A percentile compares a stretch with the other conserved stretches of the same genome.
Evolutionary conservation across 1,284 basidiomycete genomes (phyloP).

Genomic region (Tranzscheliella williamsii): DNA sequence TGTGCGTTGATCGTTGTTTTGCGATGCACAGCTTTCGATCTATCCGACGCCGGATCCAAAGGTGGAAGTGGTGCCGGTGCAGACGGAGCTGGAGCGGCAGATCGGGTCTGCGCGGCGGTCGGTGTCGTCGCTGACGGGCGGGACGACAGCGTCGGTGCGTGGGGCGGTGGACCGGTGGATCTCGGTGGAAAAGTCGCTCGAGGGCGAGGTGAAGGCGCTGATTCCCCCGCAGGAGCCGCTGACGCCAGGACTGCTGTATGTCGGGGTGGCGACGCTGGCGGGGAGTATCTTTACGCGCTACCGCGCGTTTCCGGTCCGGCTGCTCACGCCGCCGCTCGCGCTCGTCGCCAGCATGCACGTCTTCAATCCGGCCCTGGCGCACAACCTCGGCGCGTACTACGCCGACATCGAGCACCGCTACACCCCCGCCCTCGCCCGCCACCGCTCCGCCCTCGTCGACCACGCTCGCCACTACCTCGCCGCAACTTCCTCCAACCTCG

Average conservation of each 20-base stretch:
- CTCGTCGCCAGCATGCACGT: slow-evolving; percentile 50
- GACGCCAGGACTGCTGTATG: slow-evolving; percentile 71
- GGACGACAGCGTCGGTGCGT: slow-evolving; percentile 19
- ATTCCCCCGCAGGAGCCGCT: slow-evolving; percentile 77
- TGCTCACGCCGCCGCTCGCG: slow-evolving; percentile 53
- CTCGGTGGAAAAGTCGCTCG: slow-evolving; percentile 48
- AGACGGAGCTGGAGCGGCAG: slow-evolving; percentile 53
- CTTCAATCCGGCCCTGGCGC: slow-evolving; percentile 57
- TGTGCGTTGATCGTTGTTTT: no score
- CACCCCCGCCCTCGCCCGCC: slow-evolving; percentile 32
- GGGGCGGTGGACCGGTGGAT: slow-evolving; percentile 47
- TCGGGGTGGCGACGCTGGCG: slow-evolving; percentile 82
- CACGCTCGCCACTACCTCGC: slow-evolving; percentile 3
- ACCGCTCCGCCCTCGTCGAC: slow-evolving; percentile 16
- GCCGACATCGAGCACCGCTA: slow-evolving; percentile 35
- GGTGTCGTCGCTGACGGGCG: slow-evolving; percentile 28
- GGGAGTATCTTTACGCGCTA: slow-evolving; percentile 82
- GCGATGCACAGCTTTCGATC: slow-evolving; percentile 48
- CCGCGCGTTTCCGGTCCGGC: slow-evolving; percentile 63
- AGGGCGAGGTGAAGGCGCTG: slow-evolving; percentile 74
- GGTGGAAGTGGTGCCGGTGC: slow-evolving; percentile 35
- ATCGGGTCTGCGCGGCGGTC: slow-evolving; percentile 37
- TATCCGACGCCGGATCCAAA: slow-evolving; percentile 40
- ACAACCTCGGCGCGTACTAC: slow-evolving; percentile 51
- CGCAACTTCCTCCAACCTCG: slow-evolving; percentile 18